These are phyloP conservation scores for Mercurialis annua DNA, from an alignment of 345 rosid species.

Conservation along the genomic window DNA sequence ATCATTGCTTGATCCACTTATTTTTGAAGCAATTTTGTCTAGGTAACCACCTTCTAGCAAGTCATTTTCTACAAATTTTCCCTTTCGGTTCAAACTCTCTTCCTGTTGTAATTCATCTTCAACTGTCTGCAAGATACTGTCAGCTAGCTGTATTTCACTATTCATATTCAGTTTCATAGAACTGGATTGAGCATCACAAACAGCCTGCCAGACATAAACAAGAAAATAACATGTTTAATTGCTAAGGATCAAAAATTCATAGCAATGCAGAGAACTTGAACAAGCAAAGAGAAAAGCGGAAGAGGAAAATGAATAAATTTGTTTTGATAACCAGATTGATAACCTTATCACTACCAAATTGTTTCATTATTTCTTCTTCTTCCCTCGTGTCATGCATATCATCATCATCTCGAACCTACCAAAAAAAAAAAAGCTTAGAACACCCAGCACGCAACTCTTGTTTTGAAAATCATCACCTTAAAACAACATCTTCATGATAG, in stretches of 20 bases:
- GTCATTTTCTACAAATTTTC: conserved; percentile 47
- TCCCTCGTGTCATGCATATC: conserved; percentile 54
- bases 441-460: conserved; percentile 14
- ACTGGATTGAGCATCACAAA: conserved; percentile 21
- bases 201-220: conserved; percentile 36
- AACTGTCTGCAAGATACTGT: conserved; percentile 25
- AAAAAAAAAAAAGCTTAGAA: conserved; percentile 20
- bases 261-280: conserved; percentile 1
- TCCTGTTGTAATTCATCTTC: conserved; percentile 31
- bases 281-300: neutral
- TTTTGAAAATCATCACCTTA: conserved; percentile 5
- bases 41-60: conserved; percentile 32
- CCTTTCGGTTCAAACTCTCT: conserved; percentile 46
- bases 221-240: conserved; percentile 1
- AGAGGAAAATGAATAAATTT: neutral
- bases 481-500: neutral
- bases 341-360: conserved; percentile 46
- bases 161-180: conserved; percentile 30
- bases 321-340: conserved; percentile 1
- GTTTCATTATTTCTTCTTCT: conserved; percentile 50
- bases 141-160: conserved; percentile 35
- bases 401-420: conserved; percentile 75
- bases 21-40: conserved; percentile 39
- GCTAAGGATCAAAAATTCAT: conserved; percentile 9
- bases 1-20: conserved; percentile 47